Percentiles rank a stretch among this genome's conserved stretches.
Evolutionary conservation across 2,329 filamentous ascomycete genomes (phyloP).

Genomic region (Pseudogymnoascus verrucosus): DNA sequence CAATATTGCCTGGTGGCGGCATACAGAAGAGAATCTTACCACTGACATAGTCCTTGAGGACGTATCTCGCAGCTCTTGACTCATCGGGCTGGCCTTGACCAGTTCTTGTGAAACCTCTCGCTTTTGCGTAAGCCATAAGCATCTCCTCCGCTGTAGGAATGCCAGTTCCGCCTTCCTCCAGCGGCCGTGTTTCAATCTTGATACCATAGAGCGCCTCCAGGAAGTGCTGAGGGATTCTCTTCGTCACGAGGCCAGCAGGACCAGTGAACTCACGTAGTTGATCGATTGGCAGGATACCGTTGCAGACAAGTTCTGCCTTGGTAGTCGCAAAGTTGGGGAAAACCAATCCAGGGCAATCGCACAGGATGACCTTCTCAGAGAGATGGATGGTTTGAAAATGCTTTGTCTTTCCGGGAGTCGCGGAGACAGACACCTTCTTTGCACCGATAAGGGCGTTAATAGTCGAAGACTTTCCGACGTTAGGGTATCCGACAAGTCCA

Average conservation of each 20-base stretch:
- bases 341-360: slow-evolving; percentile 96
- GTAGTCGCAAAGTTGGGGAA: slow-evolving; percentile 97
- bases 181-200: slow-evolving; percentile 68
- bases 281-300: slow-evolving; percentile 91
- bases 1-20: slow-evolving; percentile 68
- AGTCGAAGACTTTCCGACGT: slow-evolving; percentile 97
- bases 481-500: slow-evolving; percentile 93
- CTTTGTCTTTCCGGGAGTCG: slow-evolving; percentile 97
- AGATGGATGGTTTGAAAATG: slow-evolving; percentile 98
- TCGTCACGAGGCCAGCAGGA: slow-evolving; percentile 72
- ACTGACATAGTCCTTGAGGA: slow-evolving; percentile 96
- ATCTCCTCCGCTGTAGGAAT: slow-evolving; percentile 77
- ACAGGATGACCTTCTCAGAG: slow-evolving; percentile 79
- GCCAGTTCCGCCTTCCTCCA: slow-evolving; percentile 91
- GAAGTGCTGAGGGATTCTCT: slow-evolving; percentile 79
- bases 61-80: slow-evolving; percentile 77
- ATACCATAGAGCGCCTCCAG: slow-evolving; percentile 92
- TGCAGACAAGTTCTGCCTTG: slow-evolving; percentile 92
- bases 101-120: slow-evolving; percentile 82
- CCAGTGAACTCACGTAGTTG: slow-evolving; percentile 90
- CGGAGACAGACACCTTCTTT: slow-evolving; percentile 97
- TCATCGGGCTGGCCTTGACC: slow-evolving; percentile 89
- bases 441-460: slow-evolving; percentile 98
- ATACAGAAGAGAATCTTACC: slow-evolving; percentile 90
- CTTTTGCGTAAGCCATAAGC: slow-evolving; percentile 75